Evolutionary conservation across 345 rosid genomes (phyloP), one percentile per base, ranked within the genome.

Genomic region (Salix dunnii): DNA sequence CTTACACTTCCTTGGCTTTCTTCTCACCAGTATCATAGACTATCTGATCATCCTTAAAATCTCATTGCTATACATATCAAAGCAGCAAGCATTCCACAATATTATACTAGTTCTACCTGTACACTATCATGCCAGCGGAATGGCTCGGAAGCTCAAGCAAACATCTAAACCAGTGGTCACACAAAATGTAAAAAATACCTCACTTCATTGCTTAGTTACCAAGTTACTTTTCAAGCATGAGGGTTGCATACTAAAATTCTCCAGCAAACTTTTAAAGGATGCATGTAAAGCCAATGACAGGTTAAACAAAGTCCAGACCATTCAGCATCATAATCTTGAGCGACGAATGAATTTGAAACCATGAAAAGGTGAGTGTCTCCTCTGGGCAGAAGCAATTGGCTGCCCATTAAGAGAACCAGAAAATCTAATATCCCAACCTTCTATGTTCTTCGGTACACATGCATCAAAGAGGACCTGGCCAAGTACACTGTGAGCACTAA

Each of bases 371-470:
- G 90, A 89, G 71, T 69, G 87, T 77, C 88, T 86, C 14, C 88
- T 86, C 11, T 80, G 82, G 31, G 90, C 86, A 74, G 94, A 88
- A 14, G 87, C 90, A 63, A 85, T 84, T 1, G 92, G 96, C 77
- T 90, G 94, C 48, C 93, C 91, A 18, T 93, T 93, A 25, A 87
- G 68, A 67, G 89, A 87, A 61, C 96, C 89, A 1, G 86, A 82
- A 55, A 96, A 90, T 81, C 94, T 93, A 55, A 93, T 84, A 88
- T 96, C 99, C 99, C 99, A 93, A 0, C 98, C 99, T 84, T 96
- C 99, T 12, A 96, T 88, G 30, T 91, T 93, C 89, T 86, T 96
- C 17, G 99, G 99, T 61, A 96, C 89, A 38, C 97, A 92, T 1
- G 87, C 89, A 82, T 96, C 99, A 77, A 91, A 93, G 31, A 96